Percentiles rank a stretch among this genome's conserved stretches.
These are phyloP conservation scores for Aspergillus costaricaensis DNA, from an alignment of 2,329 filamentous ascomycete genomes.

Conservation along the genomic window DNA sequence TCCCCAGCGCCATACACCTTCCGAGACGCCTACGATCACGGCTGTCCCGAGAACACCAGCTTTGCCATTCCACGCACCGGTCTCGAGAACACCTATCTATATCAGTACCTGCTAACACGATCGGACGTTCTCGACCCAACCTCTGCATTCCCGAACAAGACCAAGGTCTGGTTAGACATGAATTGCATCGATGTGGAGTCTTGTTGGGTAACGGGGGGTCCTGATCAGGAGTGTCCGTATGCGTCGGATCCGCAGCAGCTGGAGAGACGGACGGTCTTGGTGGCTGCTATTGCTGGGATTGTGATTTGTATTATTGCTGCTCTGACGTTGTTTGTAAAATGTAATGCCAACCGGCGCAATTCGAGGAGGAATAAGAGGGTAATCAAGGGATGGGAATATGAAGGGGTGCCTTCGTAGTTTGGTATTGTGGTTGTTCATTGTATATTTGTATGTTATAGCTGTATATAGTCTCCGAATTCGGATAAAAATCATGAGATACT, in stretches of 20 bases:
- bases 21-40: conserved; percentile 42
- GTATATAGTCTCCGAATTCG: not conserved
- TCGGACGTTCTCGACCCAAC: conserved; percentile 27
- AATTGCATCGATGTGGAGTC: conserved; percentile 58
- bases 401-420: conserved; percentile 61
- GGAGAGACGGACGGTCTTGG: conserved; percentile 54
- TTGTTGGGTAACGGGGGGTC: conserved; percentile 63
- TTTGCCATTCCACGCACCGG: conserved; percentile 63
- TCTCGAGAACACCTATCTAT: conserved; percentile 64
- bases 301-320: conserved; percentile 63
- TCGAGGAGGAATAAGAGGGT: conserved; percentile 54
- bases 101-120: conserved; percentile 42
- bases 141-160: conserved; percentile 28
- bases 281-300: conserved; percentile 64
- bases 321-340: conserved; percentile 65
- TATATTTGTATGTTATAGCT: not conserved
- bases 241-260: conserved; percentile 45
- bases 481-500: too few relatives aligned
- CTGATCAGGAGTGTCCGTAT: conserved; percentile 62
- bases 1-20: conserved; percentile 48
- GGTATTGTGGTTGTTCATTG: not conserved
- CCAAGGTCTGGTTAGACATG: conserved; percentile 60
- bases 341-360: conserved; percentile 61
- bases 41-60: conserved; percentile 52
- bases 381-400: conserved; percentile 64